Evolutionary conservation across 1,284 basidiomycete genomes (phyloP).

Genomic region (Trametes polyzona): DNA sequence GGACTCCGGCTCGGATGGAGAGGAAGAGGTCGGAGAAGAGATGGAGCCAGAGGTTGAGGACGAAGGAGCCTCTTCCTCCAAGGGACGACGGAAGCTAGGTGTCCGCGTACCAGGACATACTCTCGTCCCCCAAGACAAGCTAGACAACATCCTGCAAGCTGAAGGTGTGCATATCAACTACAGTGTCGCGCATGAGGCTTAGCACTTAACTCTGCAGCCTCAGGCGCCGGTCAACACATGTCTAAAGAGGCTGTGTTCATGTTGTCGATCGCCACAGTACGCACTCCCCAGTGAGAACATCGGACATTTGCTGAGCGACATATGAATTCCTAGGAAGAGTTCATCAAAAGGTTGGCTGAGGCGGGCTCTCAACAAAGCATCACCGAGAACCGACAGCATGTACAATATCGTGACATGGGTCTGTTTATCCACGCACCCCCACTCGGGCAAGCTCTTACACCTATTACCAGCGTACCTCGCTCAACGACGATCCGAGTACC

Average conservation of each 20-base stretch:
- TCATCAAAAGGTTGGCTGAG: slow-evolving; percentile 67
- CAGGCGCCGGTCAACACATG: slow-evolving; percentile 52
- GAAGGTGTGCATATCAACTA: slow-evolving; percentile 61
- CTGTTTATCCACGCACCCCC: slow-evolving; percentile 26
- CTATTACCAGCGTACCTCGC: slow-evolving; percentile 55
- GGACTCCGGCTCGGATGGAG: slow-evolving; percentile 57
- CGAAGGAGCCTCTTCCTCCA: slow-evolving; percentile 25
- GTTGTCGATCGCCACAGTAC: slow-evolving; percentile 71
- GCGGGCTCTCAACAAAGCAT: slow-evolving; percentile 61
- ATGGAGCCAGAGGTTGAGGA: slow-evolving; percentile 29
- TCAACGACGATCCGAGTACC: slow-evolving; percentile 65
- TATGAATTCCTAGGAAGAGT: slow-evolving; percentile 63
- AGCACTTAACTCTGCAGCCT: no score
- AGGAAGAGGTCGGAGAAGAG: slow-evolving; percentile 45
- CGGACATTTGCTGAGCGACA: background rate
- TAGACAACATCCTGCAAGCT: slow-evolving; percentile 73
- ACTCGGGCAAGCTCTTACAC: slow-evolving; percentile 1
- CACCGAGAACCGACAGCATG: slow-evolving; percentile 50
- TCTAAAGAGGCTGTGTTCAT: slow-evolving; percentile 77
- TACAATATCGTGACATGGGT: slow-evolving; percentile 78
- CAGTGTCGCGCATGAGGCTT: no score
- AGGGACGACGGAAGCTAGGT: slow-evolving; percentile 39
- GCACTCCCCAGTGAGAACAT: slow-evolving; percentile 27
- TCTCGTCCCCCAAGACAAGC: slow-evolving; percentile 57
- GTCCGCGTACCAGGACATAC: slow-evolving; percentile 65